These are phyloP conservation scores for Colletotrichum cordylinicola DNA, from an alignment of 2,329 filamentous ascomycete species.

Conservation along the genomic window DNA sequence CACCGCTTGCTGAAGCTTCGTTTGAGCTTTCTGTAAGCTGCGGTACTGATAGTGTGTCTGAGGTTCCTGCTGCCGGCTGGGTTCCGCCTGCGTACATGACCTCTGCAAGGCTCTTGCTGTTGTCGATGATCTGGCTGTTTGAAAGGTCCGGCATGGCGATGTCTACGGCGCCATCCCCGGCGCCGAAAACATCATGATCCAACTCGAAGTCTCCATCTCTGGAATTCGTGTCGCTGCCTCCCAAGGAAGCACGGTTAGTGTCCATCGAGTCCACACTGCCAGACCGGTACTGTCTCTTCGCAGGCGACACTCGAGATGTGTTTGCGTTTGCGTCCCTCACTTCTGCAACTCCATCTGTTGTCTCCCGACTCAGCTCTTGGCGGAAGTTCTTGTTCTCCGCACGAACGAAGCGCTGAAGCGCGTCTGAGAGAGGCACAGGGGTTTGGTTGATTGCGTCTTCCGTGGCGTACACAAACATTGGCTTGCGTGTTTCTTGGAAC, in stretches of 20 bases:
- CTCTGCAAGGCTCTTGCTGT: background rate
- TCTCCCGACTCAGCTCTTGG: slow-evolving; percentile 51
- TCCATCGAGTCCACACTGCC: slow-evolving; percentile 53
- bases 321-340: background rate
- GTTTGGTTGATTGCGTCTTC: slow-evolving; percentile 48
- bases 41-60: slow-evolving; percentile 12
- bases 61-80: slow-evolving; percentile 21
- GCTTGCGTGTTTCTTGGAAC: slow-evolving; percentile 52
- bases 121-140: background rate
- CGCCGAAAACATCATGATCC: slow-evolving; percentile 28
- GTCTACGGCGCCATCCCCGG: slow-evolving; percentile 26
- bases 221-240: slow-evolving; percentile 29
- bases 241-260: slow-evolving; percentile 49
- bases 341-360: slow-evolving; percentile 22
- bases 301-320: slow-evolving; percentile 37
- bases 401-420: slow-evolving; percentile 51
- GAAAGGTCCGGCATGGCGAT: slow-evolving; percentile 33
- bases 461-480: slow-evolving; percentile 59
- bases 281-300: slow-evolving; percentile 51
- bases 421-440: slow-evolving; percentile 40
- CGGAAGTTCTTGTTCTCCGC: slow-evolving; percentile 59
- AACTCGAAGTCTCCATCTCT: slow-evolving; percentile 19
- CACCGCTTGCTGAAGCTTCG: slow-evolving; percentile 17
- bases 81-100: slow-evolving; percentile 5
- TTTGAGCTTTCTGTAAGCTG: slow-evolving; percentile 13